phyloP scores from a whole-genome alignment of 192 early-diverging fungal genomes.

The Phycomyces blakesleeanus region DNA sequence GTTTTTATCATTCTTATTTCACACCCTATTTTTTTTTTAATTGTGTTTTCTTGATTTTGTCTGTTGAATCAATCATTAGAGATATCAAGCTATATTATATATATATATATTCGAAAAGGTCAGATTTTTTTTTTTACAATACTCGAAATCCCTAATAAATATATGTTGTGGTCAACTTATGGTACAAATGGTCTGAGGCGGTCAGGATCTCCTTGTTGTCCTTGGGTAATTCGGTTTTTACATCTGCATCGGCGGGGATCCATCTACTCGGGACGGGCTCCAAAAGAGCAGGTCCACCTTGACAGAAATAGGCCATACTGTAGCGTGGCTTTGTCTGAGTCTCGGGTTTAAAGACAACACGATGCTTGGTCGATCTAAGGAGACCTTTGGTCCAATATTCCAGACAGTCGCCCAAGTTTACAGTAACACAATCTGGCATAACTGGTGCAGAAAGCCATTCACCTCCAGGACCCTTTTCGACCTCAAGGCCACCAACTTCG shows the following conservation, averaged over 20 bases:
- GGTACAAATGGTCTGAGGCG: not conserved
- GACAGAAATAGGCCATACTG: conserved; percentile 54
- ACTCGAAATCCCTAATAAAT: too few species aligned
- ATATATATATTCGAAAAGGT: too few species aligned
- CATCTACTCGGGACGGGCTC: conserved; percentile 36
- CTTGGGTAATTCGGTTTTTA: not conserved
- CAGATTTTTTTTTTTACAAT: too few species aligned
- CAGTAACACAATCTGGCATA: conserved; percentile 42
- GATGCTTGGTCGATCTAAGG: conserved; percentile 53
- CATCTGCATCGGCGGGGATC: conserved; percentile 15
- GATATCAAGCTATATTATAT: too few species aligned
- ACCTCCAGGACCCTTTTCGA: conserved; percentile 22
- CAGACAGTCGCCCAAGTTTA: conserved; percentile 54
- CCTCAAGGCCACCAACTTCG: conserved; percentile 47
- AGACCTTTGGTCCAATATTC: conserved; percentile 56
- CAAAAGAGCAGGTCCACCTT: conserved; percentile 29
- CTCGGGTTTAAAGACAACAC: conserved; percentile 46
- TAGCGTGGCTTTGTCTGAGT: conserved; percentile 36
- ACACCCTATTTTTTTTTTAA: too few species aligned
- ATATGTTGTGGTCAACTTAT: not conserved
- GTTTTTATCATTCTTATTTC: too few species aligned
- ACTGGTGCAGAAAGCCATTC: conserved; percentile 54
- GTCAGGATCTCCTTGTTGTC: not conserved
- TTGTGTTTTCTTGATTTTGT: too few species aligned
- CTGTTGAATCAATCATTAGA: too few species aligned